Conservation (phyloP, 2,329 filamentous ascomycete genomes). For the Venturia effusa region DNA sequence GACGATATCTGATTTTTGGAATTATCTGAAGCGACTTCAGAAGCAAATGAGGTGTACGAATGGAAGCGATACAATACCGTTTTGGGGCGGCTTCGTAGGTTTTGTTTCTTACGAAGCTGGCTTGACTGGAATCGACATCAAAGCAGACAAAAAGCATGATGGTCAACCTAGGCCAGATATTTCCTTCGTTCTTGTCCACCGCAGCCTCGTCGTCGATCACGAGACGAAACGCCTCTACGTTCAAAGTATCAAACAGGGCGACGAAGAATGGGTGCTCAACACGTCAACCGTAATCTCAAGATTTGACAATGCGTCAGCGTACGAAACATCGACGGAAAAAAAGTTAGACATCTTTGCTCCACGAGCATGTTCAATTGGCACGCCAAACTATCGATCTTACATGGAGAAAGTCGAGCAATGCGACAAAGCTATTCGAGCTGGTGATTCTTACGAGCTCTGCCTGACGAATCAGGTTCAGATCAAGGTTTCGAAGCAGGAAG, state of each 20-base stretch:
- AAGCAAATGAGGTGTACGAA: slow-evolving; percentile 28
- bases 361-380: not conserved
- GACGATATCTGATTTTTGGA: not conserved
- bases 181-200: slow-evolving; percentile 64
- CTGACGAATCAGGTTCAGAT: slow-evolving; percentile 56
- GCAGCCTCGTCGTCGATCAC: slow-evolving; percentile 70
- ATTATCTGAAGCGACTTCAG: slow-evolving; percentile 26
- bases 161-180: slow-evolving; percentile 51
- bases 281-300: not conserved
- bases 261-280: slow-evolving; percentile 34
- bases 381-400: not conserved
- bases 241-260: slow-evolving; percentile 50
- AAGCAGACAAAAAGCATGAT: slow-evolving; percentile 21
- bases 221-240: slow-evolving; percentile 48
- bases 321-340: not conserved
- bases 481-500: not conserved
- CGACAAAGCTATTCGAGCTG: slow-evolving; percentile 51
- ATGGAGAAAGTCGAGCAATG: not conserved
- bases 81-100: slow-evolving; percentile 76
- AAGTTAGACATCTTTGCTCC: not conserved
- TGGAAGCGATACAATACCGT: slow-evolving; percentile 40
- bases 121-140: slow-evolving; percentile 47
- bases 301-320: not conserved
- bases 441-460: slow-evolving; percentile 79
- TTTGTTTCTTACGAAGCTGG: slow-evolving; percentile 80